phyloP scores from a whole-genome alignment of 495 filamentous ascomycete species.

The Penicillium macrosclerotiorum region DNA sequence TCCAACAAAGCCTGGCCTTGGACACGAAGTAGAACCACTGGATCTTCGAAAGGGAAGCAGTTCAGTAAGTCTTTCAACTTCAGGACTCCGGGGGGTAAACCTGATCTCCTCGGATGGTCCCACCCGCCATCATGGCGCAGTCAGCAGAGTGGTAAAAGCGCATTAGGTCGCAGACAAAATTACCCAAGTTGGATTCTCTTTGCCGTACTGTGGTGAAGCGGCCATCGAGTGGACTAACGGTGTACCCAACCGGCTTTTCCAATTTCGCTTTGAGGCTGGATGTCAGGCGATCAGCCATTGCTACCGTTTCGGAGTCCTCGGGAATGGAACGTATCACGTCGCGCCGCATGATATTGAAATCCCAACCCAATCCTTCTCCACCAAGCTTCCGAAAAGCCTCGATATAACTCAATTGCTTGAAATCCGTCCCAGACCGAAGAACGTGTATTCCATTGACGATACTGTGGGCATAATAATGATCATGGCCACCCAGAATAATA shows the following conservation, averaged over 20 bases:
- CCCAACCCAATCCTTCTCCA: constrained; percentile 55
- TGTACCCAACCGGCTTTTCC: constrained; percentile 81
- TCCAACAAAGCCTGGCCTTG: constrained; percentile 64
- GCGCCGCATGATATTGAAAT: constrained; percentile 71
- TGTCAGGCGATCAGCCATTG: constrained; percentile 65
- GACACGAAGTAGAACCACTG: constrained; percentile 72
- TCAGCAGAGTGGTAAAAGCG: constrained; percentile 75
- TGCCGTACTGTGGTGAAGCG: constrained; percentile 79
- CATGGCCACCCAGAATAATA: constrained; percentile 83
- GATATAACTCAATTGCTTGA: constrained; percentile 86
- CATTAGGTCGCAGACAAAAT: constrained; percentile 91
- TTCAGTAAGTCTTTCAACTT: constrained; percentile 71
- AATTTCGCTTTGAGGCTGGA: constrained; percentile 68
- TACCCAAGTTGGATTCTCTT: constrained; percentile 78
- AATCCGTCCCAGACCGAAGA: constrained; percentile 80
- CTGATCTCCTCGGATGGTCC: constrained; percentile 88
- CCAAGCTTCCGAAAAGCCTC: constrained; percentile 60
- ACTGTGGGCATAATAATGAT: constrained; percentile 80
- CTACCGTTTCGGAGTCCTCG: constrained; percentile 52
- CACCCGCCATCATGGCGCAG: constrained; percentile 79
- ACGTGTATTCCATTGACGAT: constrained; percentile 76
- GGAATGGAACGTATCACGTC: constrained; percentile 68
- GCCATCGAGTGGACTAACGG: constrained; percentile 73
- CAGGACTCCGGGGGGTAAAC: constrained; percentile 77
- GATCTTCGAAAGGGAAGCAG: constrained; percentile 92